Percentiles rank a stretch among this genome's conserved stretches.
phyloP scores from a whole-genome alignment of 805 yeast genomes.

The Wickerhamomyces queroliae region DNA sequence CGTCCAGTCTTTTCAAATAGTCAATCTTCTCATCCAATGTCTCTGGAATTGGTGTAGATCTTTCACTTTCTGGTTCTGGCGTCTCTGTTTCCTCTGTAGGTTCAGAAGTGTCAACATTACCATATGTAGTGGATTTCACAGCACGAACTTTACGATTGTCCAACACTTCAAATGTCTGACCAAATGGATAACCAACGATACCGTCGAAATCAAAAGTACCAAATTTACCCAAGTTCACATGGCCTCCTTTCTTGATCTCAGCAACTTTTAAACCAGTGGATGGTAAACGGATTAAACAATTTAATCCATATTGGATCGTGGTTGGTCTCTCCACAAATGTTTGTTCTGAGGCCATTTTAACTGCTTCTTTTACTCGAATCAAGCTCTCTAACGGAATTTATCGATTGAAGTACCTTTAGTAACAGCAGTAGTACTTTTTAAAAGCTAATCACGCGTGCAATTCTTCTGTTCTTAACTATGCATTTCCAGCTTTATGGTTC shows the following conservation, averaged over 20 bases:
- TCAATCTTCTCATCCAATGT: conserved; percentile 21
- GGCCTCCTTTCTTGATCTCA: conserved; percentile 53
- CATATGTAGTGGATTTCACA: conserved; percentile 33
- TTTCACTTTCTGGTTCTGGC: conserved; percentile 26
- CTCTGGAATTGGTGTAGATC: conserved; percentile 26
- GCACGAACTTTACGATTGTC: conserved; percentile 50
- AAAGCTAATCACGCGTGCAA: neutral
- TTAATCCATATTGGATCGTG: conserved; percentile 21
- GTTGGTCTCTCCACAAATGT: conserved; percentile 1
- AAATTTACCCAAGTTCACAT: conserved; percentile 81
- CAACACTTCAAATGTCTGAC: conserved; percentile 81
- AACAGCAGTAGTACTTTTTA: no score
- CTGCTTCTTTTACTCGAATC: neutral
- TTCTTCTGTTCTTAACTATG: neutral
- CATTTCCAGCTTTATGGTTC: neutral
- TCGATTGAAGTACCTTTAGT: no score
- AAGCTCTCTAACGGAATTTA: no score
- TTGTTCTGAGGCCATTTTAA: neutral
- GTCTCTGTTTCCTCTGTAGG: conserved; percentile 22
- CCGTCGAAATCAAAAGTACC: conserved; percentile 77
- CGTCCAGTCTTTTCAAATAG: conserved; percentile 23
- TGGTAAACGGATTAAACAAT: conserved; percentile 68
- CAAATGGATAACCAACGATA: conserved; percentile 76
- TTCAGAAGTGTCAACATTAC: conserved; percentile 23
- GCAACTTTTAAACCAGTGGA: conserved; percentile 74